Conservation (phyloP, 108 stramenopile genomes). For the Skeletonema potamos region DNA sequence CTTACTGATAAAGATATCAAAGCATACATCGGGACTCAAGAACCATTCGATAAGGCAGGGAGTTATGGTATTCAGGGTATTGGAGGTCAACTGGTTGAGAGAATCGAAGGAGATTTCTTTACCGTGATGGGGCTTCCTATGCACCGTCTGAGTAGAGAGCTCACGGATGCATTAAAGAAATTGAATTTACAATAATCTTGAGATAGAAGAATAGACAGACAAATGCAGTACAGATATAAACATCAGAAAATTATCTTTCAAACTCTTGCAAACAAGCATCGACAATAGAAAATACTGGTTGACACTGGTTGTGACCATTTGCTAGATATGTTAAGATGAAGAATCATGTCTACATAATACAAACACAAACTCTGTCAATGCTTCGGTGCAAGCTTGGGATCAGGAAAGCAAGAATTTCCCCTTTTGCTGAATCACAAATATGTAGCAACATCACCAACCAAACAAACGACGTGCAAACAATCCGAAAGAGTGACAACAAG, state of each 20-base stretch:
- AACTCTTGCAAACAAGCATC: background rate
- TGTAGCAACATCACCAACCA: background rate
- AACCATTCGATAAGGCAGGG: conserved; percentile 97
- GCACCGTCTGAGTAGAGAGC: conserved; percentile 64
- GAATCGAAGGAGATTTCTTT: conserved; percentile 85
- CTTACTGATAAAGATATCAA: conserved; percentile 71
- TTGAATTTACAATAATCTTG: background rate
- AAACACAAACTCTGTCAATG: background rate
- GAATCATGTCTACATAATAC: background rate
- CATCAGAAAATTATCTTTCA: background rate
- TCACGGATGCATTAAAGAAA: conserved; percentile 43
- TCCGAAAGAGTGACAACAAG: background rate
- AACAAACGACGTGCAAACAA: background rate
- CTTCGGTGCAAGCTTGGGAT: too few species aligned
- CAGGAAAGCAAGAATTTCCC: too few species aligned
- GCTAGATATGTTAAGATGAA: background rate
- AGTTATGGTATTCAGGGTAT: conserved; percentile 95
- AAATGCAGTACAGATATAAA: too few species aligned
- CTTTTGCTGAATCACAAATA: too few species aligned
- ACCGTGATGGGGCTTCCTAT: conserved; percentile 95
- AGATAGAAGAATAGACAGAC: too few species aligned
- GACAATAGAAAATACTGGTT: background rate
- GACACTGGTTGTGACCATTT: background rate
- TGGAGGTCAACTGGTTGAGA: conserved; percentile 76
- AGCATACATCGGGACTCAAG: conserved; percentile 83